phyloP scores from a whole-genome alignment of 768 basidiomycete genomes.

The Clathrus columnatus region DNA sequence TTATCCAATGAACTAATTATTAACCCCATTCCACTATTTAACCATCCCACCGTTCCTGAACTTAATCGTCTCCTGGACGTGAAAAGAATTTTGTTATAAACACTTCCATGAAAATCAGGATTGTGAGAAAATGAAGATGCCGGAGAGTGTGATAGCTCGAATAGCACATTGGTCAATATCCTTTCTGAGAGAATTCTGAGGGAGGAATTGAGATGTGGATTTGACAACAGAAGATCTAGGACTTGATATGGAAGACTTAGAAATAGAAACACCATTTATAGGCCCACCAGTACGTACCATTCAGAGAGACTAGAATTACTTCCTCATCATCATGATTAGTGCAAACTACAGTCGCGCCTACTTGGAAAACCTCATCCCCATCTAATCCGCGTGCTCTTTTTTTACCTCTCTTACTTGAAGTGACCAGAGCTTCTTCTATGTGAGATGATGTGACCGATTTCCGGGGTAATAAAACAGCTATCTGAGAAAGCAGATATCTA shows the following conservation, averaged over 20 bases:
- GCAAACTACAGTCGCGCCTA: conserved; percentile 38
- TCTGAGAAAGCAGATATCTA: conserved; percentile 40
- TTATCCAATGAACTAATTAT: conserved; percentile 33
- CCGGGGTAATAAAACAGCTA: conserved; percentile 40
- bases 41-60: conserved; percentile 44
- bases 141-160: conserved; percentile 48
- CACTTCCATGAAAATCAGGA: conserved; percentile 34
- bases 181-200: conserved; percentile 53
- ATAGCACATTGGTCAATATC: conserved; percentile 45
- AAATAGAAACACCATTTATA: too few relatives aligned
- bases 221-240: conserved; percentile 37
- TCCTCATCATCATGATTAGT: conserved; percentile 42
- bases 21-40: conserved; percentile 55
- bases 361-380: conserved; percentile 63
- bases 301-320: conserved; percentile 42
- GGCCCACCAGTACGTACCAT: conserved; percentile 36
- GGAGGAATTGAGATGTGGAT: conserved; percentile 41
- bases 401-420: conserved; percentile 46
- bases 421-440: conserved; percentile 15
- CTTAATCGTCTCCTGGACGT: conserved; percentile 38
- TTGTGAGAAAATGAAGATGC: conserved; percentile 48
- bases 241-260: conserved; percentile 30
- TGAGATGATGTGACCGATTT: conserved; percentile 26
- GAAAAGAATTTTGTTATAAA: conserved; percentile 39
- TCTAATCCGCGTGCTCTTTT: conserved; percentile 66